These are phyloP conservation scores for Coniochaeta sp. DNA, from an alignment of 2,329 filamentous ascomycete genomes.

Conservation along the genomic window DNA sequence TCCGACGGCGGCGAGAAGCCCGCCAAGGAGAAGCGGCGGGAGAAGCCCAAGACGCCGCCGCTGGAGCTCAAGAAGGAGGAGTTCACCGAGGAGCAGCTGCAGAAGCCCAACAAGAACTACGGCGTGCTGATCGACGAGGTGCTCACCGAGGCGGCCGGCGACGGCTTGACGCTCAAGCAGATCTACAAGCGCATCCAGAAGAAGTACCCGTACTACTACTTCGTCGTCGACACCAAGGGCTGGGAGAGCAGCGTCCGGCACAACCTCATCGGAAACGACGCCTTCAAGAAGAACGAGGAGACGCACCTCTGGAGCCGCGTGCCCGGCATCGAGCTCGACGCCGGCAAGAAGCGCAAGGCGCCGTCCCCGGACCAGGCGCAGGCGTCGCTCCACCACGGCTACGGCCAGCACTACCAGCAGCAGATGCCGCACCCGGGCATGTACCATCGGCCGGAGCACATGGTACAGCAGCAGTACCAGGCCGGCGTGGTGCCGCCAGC, in stretches of 20 bases:
- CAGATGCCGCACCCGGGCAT: conserved; percentile 13
- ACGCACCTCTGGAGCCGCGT: conserved; percentile 51
- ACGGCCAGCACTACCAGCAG: conserved; percentile 14
- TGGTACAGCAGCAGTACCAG: conserved; percentile 11
- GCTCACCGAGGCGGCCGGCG: conserved; percentile 42
- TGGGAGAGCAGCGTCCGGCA: conserved; percentile 60
- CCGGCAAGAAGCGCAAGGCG: conserved; percentile 53
- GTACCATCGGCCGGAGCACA: conserved; percentile 14
- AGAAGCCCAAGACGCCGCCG: conserved; percentile 56
- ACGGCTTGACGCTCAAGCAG: conserved; percentile 51
- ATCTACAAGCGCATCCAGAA: conserved; percentile 55
- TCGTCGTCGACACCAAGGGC: conserved; percentile 54
- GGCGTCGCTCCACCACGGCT: conserved; percentile 26
- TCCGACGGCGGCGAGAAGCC: conserved; percentile 43
- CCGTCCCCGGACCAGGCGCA: conserved; percentile 41
- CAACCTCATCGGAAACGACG: conserved; percentile 54
- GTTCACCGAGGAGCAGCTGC: conserved; percentile 49
- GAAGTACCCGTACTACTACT: conserved; percentile 52
- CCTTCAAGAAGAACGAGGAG: conserved; percentile 50
- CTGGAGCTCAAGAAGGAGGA: conserved; percentile 46
- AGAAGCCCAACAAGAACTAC: conserved; percentile 57
- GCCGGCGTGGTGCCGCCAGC: conserved; percentile 9
- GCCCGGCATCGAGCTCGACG: conserved; percentile 49
- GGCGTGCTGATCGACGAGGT: conserved; percentile 54
- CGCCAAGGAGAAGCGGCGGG: conserved; percentile 51